Evolutionary conservation across 1,284 basidiomycete genomes (phyloP), one percentile per base, ranked within the genome.

Genomic region (Peniophora sp.): DNA sequence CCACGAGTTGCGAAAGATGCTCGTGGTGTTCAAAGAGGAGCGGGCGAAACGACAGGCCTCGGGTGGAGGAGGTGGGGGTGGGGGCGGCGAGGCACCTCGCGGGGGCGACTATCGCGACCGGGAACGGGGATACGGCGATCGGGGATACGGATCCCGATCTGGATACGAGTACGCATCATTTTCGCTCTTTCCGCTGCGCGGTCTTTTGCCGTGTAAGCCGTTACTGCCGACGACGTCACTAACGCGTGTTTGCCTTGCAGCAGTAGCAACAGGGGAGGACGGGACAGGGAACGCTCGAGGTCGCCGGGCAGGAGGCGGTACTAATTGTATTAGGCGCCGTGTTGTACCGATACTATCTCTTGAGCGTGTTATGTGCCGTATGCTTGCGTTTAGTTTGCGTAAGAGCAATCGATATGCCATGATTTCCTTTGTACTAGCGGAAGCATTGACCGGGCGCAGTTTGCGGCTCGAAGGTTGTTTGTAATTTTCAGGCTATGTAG

Each of bases 1-100:
- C 71, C 92, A 97, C 66, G 94, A 98, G 70, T 75, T 99, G 56
- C 88, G 97, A 51, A 93, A 96, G 71, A 89, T 97, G 79, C 79
- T 99, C 54, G 68, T 74, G 49, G 89, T 91, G 65, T 96, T 94
- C 69, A 84, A 83, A 58, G 90, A 92, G 65, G 87, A 92, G 52
- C 82, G 91, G 51, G 88, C 92, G 69, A 89, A 90, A 65, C 84
- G 87, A 54, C 88, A 89, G 67, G 75, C 73, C 80, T 44, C 72
- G 77, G 38, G 65, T 64, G 10, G 55, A 66, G 8, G 60, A 63
- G 3, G 52, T 61, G 58, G 61, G 27, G 64, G 70, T 25, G 55
- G 67, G 3, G 66, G 68, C 45, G 66, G 59, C 20, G 57, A 60
- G 19, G 56, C 63, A 2, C 53, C 64, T 38, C 55, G 16, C 58